These are phyloP conservation scores for Tulasnella sp. DNA, from an alignment of 768 basidiomycete species.

Conservation along the genomic window DNA sequence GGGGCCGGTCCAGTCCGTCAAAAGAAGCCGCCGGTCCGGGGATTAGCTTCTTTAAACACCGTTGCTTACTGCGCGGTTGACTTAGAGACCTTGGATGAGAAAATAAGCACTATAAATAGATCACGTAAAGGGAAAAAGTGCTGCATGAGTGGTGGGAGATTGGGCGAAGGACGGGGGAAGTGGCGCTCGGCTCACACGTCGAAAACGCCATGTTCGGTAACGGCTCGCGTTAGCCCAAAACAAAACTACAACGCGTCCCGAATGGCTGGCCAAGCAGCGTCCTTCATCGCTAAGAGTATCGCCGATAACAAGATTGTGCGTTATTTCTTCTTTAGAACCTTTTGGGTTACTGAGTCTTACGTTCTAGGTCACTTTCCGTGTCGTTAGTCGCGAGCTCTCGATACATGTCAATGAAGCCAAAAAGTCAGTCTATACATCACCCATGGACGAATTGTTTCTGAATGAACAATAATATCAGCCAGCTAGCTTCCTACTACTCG, in stretches of 20 bases:
- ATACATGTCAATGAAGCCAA: slow-evolving; percentile 81
- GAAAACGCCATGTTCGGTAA: neutral
- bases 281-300: slow-evolving; percentile 54
- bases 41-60: neutral
- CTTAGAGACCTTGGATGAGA: neutral
- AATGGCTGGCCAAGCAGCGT: slow-evolving; percentile 39
- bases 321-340: neutral
- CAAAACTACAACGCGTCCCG: slow-evolving; percentile 13
- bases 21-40: neutral
- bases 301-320: slow-evolving; percentile 52
- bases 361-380: slow-evolving; percentile 74
- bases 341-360: neutral
- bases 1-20: neutral
- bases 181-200: neutral
- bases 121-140: too few relatives aligned
- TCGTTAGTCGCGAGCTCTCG: slow-evolving; percentile 68
- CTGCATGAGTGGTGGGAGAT: neutral
- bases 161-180: neutral
- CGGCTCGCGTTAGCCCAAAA: slow-evolving; percentile 14
- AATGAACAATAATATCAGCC: slow-evolving; percentile 47
- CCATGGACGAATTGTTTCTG: neutral
- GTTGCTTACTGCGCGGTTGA: neutral
- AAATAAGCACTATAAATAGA: neutral
- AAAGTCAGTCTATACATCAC: slow-evolving; percentile 54
- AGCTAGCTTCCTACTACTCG: slow-evolving; percentile 62